Base-by-base conservation (phyloP, 495 filamentous ascomycete species). In the Schizothecium vesticola region DNA sequence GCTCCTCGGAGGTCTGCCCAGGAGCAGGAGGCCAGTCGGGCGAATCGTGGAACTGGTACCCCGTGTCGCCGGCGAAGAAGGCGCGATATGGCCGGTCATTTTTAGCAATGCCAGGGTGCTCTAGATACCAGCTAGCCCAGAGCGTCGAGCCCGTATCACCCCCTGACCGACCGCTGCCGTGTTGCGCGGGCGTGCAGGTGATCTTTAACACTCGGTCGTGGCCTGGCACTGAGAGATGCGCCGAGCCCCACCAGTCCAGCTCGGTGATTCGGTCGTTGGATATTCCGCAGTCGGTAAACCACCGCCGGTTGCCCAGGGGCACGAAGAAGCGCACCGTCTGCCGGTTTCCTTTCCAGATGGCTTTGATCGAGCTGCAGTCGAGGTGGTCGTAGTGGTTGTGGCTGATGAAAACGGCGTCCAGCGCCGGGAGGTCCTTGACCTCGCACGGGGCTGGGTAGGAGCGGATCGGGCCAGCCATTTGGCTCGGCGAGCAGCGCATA, bases 341-440 rank as follows among this genome's bases (percentile, higher is more conserved):
- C 31, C 70, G 70, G 63, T 63, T 69, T 5, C 51, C 31, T 59
- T 73, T 67, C 74, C 79, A 80, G 21, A 86, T 57, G 24, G 76
- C 71, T 65, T 65, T 72, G 24, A 86, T 69, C 0, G 79, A 80
- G 26, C 76, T 72, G 36, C 68, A 65, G 67, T 86, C 84, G 66
- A 86, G 71, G 66, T 86, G 84, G 65, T 86, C 84, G 68, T 82
- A 85, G 69, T 86, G 84, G 69, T 85, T 82, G 70, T 86, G 84
- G 36, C 76, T 80, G 24, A 86, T 82, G 33, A 78, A 71, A n/a
- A 86, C 78, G 13, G 78, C 71, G 61, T 86, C 84, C 24, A 85
- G 75, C 19, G 80, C 77, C 6, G 85, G 85, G 9, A 86, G 68
- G 60, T 82, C 82, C 9, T 78, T 71, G 6, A 83, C 64, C 13